These are phyloP conservation scores for Pythium sp. DNA, from an alignment of 352 stramenopile species.

Conservation along the genomic window DNA sequence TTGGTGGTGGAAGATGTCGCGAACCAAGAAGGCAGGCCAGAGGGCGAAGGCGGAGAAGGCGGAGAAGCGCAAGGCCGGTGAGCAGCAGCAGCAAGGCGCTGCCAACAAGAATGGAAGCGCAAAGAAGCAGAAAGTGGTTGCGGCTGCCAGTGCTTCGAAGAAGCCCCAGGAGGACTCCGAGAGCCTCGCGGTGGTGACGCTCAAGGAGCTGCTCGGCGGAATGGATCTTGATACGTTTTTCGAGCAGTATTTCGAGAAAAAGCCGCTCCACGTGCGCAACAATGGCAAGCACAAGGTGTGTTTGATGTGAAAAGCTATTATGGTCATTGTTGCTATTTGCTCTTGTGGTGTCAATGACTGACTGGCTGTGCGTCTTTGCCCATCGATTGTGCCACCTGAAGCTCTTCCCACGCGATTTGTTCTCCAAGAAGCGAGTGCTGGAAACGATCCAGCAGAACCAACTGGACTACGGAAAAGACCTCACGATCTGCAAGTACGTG, in stretches of 20 bases:
- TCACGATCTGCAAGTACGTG: conserved; percentile 79
- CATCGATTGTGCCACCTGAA: background rate
- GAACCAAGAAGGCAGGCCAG: conserved; percentile 36
- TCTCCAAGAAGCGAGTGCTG: conserved; percentile 68
- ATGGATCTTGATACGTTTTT: conserved; percentile 66
- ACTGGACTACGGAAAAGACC: conserved; percentile 58
- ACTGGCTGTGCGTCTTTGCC: background rate
- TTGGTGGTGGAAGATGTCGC: conserved; percentile 12
- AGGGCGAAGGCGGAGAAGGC: background rate
- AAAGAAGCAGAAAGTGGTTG: conserved; percentile 15
- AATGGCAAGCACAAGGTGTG: conserved; percentile 39
- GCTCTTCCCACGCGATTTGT: conserved; percentile 59
- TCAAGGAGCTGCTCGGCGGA: conserved; percentile 57
- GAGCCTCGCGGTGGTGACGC: conserved; percentile 25
- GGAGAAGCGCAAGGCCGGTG: conserved; percentile 19
- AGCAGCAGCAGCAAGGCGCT: background rate
- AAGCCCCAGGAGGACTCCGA: conserved; percentile 7
- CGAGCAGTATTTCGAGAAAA: conserved; percentile 82
- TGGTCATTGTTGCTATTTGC: background rate
- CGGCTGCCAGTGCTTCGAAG: background rate
- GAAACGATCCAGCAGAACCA: conserved; percentile 55
- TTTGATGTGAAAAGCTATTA: background rate
- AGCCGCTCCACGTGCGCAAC: conserved; percentile 66
- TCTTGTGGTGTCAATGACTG: background rate
- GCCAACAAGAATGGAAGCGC: conserved; percentile 1